A percentile compares a stretch with the other conserved stretches of the same genome.
phyloP scores from a whole-genome alignment of 2,329 filamentous ascomycete species.

The Sordariomycetes sp. region DNA sequence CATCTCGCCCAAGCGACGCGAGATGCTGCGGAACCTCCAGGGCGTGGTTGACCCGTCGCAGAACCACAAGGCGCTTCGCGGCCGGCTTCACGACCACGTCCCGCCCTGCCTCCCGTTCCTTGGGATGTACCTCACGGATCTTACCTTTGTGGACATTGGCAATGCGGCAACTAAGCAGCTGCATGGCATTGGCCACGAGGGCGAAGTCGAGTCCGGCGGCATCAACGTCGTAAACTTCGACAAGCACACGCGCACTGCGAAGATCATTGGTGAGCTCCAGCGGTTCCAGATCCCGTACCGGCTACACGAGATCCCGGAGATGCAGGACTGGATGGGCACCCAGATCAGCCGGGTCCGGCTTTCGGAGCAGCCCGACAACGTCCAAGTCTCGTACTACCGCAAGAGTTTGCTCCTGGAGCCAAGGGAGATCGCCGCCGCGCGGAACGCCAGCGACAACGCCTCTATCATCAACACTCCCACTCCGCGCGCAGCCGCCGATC shows the following conservation, averaged over 20 bases:
- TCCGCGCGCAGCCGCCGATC: conserved; percentile 22
- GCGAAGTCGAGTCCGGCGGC: conserved; percentile 51
- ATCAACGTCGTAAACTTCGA: conserved; percentile 92
- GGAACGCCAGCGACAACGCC: conserved; percentile 19
- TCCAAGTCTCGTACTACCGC: conserved; percentile 60
- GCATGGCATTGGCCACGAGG: conserved; percentile 32
- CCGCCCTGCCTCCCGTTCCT: conserved; percentile 92
- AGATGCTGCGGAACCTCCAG: conserved; percentile 67
- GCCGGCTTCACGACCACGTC: conserved; percentile 73
- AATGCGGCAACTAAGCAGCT: conserved; percentile 79
- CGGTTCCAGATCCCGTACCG: conserved; percentile 92
- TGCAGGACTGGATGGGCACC: conserved; percentile 85
- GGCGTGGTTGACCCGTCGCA: conserved; percentile 80
- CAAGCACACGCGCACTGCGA: conserved; percentile 88
- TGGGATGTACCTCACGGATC: conserved; percentile 89
- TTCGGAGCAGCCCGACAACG: conserved; percentile 35
- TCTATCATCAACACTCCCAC: conserved; percentile 9
- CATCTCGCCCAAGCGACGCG: conserved; percentile 74
- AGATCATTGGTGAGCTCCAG: conserved; percentile 91
- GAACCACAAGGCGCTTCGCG: conserved; percentile 81
- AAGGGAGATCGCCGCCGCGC: conserved; percentile 34
- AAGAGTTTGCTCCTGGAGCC: conserved; percentile 80
- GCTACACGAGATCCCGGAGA: conserved; percentile 69
- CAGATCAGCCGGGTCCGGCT: conserved; percentile 70
- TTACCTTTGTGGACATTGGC: conserved; percentile 92